These are phyloP conservation scores for Rhodotorula kratochvilovae DNA, from an alignment of 768 basidiomycete species.

Conservation along the genomic window DNA sequence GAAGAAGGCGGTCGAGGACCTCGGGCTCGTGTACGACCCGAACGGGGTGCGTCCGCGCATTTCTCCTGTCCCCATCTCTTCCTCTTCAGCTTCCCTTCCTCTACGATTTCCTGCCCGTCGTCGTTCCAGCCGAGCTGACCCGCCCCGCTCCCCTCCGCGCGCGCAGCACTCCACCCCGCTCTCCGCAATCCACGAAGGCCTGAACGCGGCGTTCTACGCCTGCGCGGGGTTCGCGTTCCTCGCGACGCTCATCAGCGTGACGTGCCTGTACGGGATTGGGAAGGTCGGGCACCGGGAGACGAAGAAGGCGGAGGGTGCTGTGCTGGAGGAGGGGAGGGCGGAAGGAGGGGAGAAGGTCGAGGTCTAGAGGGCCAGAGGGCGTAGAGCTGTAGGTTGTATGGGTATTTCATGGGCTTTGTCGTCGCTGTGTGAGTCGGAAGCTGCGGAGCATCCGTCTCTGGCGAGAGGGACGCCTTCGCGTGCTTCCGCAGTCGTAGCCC, in stretches of 20 bases:
- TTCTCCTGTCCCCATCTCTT: not conserved
- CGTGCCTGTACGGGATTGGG: constrained; percentile 1
- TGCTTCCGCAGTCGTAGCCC: too few relatives aligned
- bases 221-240: constrained; percentile 13
- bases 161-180: not conserved
- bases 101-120: too few relatives aligned
- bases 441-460: too few relatives aligned
- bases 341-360: not conserved
- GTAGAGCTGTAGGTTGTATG: too few relatives aligned
- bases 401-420: too few relatives aligned
- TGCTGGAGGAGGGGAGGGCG: too few relatives aligned
- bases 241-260: not conserved
- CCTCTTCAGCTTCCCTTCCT: too few relatives aligned
- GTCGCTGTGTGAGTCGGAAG: too few relatives aligned
- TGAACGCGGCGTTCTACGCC: constrained; percentile 15
- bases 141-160: not conserved
- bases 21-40: constrained; percentile 11
- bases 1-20: not conserved
- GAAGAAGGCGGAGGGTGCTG: not conserved
- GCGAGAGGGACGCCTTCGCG: too few relatives aligned
- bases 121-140: too few relatives aligned
- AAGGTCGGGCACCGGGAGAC: constrained; percentile 19
- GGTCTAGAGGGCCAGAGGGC: too few relatives aligned
- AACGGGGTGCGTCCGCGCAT: constrained; percentile 18
- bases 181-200: not conserved